These are phyloP conservation scores for Trametopsis cervina DNA, from an alignment of 768 basidiomycete species.

Conservation along the genomic window DNA sequence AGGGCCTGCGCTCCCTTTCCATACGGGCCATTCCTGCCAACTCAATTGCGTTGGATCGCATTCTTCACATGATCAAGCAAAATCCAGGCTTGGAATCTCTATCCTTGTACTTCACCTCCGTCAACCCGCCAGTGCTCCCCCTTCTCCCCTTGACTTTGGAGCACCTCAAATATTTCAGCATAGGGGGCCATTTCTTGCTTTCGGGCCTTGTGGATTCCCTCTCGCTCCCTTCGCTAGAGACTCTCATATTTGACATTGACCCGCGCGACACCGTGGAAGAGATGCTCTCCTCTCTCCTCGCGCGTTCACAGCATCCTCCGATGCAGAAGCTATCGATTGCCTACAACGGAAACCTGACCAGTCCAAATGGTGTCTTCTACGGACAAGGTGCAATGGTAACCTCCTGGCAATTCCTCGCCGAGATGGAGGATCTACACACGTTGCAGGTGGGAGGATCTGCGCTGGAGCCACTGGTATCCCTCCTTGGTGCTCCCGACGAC, in stretches of 20 bases:
- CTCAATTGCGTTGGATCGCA: conserved; percentile 59
- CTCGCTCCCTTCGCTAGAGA: conserved; percentile 48
- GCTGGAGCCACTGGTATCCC: conserved; percentile 54
- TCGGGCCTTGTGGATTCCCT: conserved; percentile 55
- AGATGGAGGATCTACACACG: conserved; percentile 49
- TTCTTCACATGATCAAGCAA: conserved; percentile 55
- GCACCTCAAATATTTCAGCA: conserved; percentile 44
- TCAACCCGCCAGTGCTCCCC: conserved; percentile 58
- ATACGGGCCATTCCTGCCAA: conserved; percentile 60
- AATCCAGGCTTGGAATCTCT: conserved; percentile 52
- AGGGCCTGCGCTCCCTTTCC: conserved; percentile 48
- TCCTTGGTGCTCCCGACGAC: conserved; percentile 55
- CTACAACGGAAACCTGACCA: conserved; percentile 36
- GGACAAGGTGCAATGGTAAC: conserved; percentile 50
- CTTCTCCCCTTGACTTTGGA: conserved; percentile 46
- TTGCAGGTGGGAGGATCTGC: conserved; percentile 60
- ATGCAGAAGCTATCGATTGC: conserved; percentile 56
- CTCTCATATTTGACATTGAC: conserved; percentile 63
- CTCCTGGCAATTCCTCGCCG: conserved; percentile 60
- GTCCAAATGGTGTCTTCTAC: conserved; percentile 43
- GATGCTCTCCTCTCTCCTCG: conserved; percentile 51
- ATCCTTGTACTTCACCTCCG: conserved; percentile 54
- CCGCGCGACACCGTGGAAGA: conserved; percentile 72
- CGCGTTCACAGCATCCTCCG: conserved; percentile 52
- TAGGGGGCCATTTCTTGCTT: conserved; percentile 66